Percentiles rank a stretch among this genome's conserved stretches.
phyloP scores from a whole-genome alignment of 345 rosid species.

The Brassica cretica region DNA sequence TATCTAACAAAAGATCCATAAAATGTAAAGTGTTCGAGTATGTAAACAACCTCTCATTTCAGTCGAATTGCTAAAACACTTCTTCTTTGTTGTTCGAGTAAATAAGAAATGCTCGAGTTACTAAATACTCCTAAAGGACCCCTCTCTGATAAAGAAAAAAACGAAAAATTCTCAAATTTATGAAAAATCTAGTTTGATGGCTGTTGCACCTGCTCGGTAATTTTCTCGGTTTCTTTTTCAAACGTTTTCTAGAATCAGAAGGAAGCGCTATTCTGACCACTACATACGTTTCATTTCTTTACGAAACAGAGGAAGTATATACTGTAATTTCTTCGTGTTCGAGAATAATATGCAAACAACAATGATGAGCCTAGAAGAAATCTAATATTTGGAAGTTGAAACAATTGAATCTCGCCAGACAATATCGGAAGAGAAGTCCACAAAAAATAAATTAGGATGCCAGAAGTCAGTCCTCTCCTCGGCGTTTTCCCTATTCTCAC shows the following conservation, averaged over 20 bases:
- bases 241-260: too few relatives aligned
- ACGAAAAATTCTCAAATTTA: too few relatives aligned
- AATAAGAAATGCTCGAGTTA: too few relatives aligned
- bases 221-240: too few relatives aligned
- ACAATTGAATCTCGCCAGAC: neutral
- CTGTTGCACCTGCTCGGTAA: too few relatives aligned
- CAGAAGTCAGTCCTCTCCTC: neutral
- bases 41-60: neutral
- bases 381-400: neutral
- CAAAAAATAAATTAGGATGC: neutral
- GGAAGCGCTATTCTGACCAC: too few relatives aligned
- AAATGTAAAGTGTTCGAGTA: neutral
- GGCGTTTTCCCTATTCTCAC: neutral
- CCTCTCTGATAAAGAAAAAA: too few relatives aligned
- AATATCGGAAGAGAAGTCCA: neutral
- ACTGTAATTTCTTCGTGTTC: neutral
- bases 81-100: too few relatives aligned
- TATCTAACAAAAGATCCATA: neutral
- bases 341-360: neutral
- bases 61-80: too few relatives aligned
- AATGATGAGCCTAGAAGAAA: neutral
- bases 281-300: neutral
- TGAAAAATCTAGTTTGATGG: too few relatives aligned
- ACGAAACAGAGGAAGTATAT: neutral
- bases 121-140: too few relatives aligned